These are phyloP conservation scores for Talaromyces atroroseus DNA, from an alignment of 2,329 filamentous ascomycete species.

Conservation along the genomic window DNA sequence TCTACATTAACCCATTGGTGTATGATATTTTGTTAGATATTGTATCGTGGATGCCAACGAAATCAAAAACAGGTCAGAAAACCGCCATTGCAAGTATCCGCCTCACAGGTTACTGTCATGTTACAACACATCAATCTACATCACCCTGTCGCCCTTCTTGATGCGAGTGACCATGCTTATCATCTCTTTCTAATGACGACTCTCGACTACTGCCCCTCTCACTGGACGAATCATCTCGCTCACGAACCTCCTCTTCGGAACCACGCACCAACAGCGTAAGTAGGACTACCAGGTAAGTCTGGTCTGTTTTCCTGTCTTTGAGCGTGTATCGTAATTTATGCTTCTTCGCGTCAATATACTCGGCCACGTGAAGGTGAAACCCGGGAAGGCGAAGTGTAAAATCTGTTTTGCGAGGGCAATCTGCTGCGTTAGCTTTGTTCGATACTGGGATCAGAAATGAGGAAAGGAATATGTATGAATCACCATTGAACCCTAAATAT, in stretches of 20 bases:
- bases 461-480: not conserved
- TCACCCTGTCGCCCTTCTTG: not conserved
- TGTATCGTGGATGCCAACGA: not conserved
- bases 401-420: slow-evolving; percentile 18
- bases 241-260: slow-evolving; percentile 15
- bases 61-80: too few relatives aligned
- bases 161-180: not conserved
- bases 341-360: slow-evolving; percentile 58
- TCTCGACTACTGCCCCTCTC: not conserved
- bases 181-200: not conserved
- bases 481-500: slow-evolving; percentile 78
- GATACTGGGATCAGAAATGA: not conserved
- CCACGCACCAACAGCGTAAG: slow-evolving; percentile 63
- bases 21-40: not conserved
- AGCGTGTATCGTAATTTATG: slow-evolving; percentile 87
- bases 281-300: slow-evolving; percentile 73
- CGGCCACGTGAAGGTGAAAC: slow-evolving; percentile 30
- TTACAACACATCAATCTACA: not conserved
- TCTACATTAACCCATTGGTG: not conserved
- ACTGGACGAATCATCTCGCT: not conserved
- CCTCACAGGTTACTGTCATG: not conserved
- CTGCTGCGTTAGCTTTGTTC: not conserved
- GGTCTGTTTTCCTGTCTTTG: slow-evolving; percentile 68
- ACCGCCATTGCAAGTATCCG: not conserved
- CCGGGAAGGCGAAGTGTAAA: slow-evolving; percentile 37